phyloP scores from a whole-genome alignment of 441 rosid genomes.

The Erodium chrysanthum region DNA sequence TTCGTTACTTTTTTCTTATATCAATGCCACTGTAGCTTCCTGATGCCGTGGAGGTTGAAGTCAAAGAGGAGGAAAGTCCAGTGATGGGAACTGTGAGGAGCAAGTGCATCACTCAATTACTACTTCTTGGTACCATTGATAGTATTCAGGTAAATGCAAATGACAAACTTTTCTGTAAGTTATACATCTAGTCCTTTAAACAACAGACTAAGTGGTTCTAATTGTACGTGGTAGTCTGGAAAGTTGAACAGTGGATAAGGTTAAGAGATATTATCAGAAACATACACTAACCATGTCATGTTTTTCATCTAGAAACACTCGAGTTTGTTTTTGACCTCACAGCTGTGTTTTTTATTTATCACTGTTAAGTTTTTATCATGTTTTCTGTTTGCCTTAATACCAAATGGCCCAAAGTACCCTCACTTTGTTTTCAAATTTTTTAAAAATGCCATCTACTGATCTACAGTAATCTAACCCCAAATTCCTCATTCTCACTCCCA shows the following conservation, averaged over 20 bases:
- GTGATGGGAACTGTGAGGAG: slow-evolving; percentile 73
- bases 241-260: background rate
- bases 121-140: slow-evolving; percentile 90
- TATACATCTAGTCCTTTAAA: background rate
- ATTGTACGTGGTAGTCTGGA: background rate
- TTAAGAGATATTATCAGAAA: too few relatives aligned
- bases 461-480: too few relatives aligned
- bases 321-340: too few relatives aligned
- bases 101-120: slow-evolving; percentile 88
- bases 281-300: too few relatives aligned
- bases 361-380: too few relatives aligned
- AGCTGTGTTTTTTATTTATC: too few relatives aligned
- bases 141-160: slow-evolving; percentile 67
- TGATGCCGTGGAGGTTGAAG: slow-evolving; percentile 49
- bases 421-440: too few relatives aligned
- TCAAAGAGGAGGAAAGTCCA: slow-evolving; percentile 71
- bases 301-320: too few relatives aligned
- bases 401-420: too few relatives aligned
- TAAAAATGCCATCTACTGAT: too few relatives aligned
- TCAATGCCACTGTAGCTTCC: slow-evolving; percentile 41
- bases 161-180: slow-evolving; percentile 1
- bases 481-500: too few relatives aligned
- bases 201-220: background rate
- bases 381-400: too few relatives aligned
- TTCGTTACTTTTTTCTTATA: slow-evolving; percentile 12